Evolutionary conservation across 129 eudicot genomes (phyloP).

Genomic region (Pulicaria dysenterica): DNA sequence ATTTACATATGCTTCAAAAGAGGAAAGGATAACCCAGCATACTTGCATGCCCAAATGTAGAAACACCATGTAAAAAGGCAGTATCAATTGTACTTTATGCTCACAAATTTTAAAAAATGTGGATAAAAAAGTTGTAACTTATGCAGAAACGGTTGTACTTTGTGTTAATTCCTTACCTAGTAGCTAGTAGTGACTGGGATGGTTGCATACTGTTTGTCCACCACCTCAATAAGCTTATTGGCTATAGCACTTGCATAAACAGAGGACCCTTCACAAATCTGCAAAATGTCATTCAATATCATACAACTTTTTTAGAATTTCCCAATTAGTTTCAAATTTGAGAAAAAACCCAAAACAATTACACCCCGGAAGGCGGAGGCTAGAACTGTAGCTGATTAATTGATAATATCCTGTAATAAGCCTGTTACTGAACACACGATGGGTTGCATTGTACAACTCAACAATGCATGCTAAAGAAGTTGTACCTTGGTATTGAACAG

Average conservation of each 20-base stretch:
- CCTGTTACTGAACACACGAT: too few relatives aligned
- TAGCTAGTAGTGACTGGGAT: conserved; percentile 56
- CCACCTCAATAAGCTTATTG: conserved; percentile 85
- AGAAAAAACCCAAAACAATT: neutral
- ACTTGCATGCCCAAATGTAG: conserved; percentile 32
- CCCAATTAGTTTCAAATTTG: neutral
- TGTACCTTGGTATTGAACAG: conserved; percentile 87
- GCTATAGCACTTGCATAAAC: conserved; percentile 96
- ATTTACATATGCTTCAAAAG: neutral
- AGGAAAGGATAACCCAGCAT: conserved; percentile 21
- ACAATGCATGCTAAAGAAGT: conserved; percentile 23
- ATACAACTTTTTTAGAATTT: conserved; percentile 12
- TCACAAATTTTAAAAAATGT: neutral
- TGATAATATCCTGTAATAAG: too few relatives aligned
- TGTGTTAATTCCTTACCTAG: conserved; percentile 31
- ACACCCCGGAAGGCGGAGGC: too few relatives aligned
- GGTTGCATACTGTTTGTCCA: conserved; percentile 80
- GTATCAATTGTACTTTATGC: conserved; percentile 14
- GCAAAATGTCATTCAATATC: conserved; percentile 38
- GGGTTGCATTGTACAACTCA: conserved; percentile 13
- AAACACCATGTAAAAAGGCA: conserved; percentile 25
- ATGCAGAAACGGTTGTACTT: conserved; percentile 19
- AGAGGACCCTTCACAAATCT: conserved; percentile 91
- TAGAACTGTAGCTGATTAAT: too few relatives aligned
- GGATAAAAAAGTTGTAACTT: conserved; percentile 22